Evolutionary conservation across 2,329 filamentous ascomycete genomes (phyloP).

Genomic region (Didymella arachidicola): DNA sequence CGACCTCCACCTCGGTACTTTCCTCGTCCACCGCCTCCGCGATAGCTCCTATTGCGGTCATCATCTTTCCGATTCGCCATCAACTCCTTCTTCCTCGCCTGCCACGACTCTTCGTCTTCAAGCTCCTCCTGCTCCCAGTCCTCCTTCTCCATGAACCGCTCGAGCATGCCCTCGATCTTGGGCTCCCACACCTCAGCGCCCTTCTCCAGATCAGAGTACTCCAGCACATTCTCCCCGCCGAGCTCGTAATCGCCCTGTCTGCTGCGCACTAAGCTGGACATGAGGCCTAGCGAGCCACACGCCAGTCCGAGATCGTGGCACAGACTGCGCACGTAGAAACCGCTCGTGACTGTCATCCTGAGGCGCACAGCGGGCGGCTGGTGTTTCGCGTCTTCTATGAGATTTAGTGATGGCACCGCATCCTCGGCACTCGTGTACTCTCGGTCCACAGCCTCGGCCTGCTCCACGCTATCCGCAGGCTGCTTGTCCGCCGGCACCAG

Average conservation of each 20-base stretch:
- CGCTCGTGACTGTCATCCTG: conserved; percentile 90
- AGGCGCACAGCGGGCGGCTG: conserved; percentile 76
- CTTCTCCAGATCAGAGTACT: conserved; percentile 77
- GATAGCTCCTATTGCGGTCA: conserved; percentile 32
- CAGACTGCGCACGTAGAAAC: conserved; percentile 95
- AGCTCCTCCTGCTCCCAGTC: conserved; percentile 43
- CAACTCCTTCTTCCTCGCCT: conserved; percentile 55
- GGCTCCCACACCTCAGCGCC: conserved; percentile 86
- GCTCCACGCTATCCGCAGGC: conserved; percentile 9
- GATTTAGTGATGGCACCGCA: background rate
- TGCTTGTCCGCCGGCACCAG: conserved; percentile 18
- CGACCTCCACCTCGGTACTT: conserved; percentile 17
- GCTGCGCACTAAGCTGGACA: conserved; percentile 82
- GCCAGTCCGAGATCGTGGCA: conserved; percentile 90
- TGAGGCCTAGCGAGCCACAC: conserved; percentile 80
- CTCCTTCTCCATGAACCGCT: conserved; percentile 59
- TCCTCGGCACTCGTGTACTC: background rate
- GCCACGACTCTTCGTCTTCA: conserved; percentile 40
- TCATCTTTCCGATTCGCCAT: conserved; percentile 32
- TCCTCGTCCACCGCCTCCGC: conserved; percentile 28
- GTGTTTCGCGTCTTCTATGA: background rate
- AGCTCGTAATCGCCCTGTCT: conserved; percentile 83
- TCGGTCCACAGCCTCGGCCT: conserved; percentile 1
- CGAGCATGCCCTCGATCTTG: conserved; percentile 68
- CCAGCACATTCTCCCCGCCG: conserved; percentile 72